These are phyloP conservation scores for Polyporus tsugae DNA, from an alignment of 1,284 basidiomycete species.

Conservation along the genomic window DNA sequence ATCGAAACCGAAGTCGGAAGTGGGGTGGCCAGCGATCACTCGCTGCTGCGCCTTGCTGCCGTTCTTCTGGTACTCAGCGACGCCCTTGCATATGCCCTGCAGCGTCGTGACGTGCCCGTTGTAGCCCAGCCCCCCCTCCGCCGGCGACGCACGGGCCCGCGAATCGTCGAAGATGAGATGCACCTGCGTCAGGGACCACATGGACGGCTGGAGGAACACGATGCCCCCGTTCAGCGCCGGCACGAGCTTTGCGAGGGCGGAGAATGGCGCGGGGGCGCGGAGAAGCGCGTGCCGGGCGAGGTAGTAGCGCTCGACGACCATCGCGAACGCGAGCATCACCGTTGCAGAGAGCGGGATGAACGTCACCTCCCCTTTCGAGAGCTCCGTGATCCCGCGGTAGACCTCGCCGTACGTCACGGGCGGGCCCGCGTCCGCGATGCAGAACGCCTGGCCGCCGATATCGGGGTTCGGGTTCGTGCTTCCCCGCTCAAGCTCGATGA, in stretches of 20 bases:
- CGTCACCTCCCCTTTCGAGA: constrained; percentile 48
- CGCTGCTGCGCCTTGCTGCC: constrained; percentile 45
- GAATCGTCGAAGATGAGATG: constrained; percentile 79
- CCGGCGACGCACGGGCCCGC: constrained; percentile 63
- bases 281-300: constrained; percentile 51
- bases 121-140: constrained; percentile 74
- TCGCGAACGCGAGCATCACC: constrained; percentile 59
- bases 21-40: constrained; percentile 35
- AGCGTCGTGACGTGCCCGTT: constrained; percentile 42
- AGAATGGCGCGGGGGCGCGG: constrained; percentile 41
- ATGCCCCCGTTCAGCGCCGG: constrained; percentile 62
- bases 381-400: constrained; percentile 48
- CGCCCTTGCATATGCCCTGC: constrained; percentile 49
- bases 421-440: constrained; percentile 67
- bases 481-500: constrained; percentile 55
- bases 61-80: constrained; percentile 56
- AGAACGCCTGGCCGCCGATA: constrained; percentile 75
- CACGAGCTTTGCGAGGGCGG: constrained; percentile 49
- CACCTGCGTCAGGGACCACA: constrained; percentile 67
- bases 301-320: constrained; percentile 64
- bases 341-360: constrained; percentile 66
- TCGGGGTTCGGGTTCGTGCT: constrained; percentile 57
- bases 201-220: constrained; percentile 72
- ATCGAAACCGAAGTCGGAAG: constrained; percentile 46
- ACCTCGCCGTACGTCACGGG: constrained; percentile 68